Percentiles rank a stretch among this genome's conserved stretches.
These are phyloP conservation scores for Eimeria falciformis DNA, from an alignment of 169 alveolate genomes.

Conservation along the genomic window DNA sequence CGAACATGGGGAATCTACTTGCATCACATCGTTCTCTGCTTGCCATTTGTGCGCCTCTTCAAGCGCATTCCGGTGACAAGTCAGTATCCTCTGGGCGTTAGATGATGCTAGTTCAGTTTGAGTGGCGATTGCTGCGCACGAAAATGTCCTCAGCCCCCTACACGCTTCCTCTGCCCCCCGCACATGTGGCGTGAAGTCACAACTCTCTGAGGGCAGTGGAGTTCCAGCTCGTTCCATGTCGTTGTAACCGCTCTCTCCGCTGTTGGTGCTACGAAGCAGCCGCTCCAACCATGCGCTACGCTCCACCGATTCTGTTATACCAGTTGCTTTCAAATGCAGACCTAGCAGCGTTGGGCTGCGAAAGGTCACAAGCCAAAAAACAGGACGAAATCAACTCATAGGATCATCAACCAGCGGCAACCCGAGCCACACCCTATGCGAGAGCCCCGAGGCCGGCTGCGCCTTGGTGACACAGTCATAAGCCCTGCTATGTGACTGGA, in stretches of 20 bases:
- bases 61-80: constrained; percentile 23
- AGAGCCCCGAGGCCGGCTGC: too few species aligned
- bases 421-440: too few species aligned
- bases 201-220: neutral
- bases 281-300: constrained; percentile 50
- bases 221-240: neutral
- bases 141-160: constrained; percentile 49
- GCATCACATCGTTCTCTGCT: constrained; percentile 62
- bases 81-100: neutral
- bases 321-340: constrained; percentile 53
- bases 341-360: constrained; percentile 68
- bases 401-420: too few species aligned
- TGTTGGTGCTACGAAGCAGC: constrained; percentile 29
- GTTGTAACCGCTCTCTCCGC: neutral
- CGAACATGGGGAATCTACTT: constrained; percentile 63
- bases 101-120: neutral
- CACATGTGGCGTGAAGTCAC: constrained; percentile 7
- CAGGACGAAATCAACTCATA: neutral
- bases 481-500: too few species aligned
- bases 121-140: constrained; percentile 25
- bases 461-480: too few species aligned
- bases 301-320: constrained; percentile 47
- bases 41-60: constrained; percentile 42
- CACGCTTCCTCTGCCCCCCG: constrained; percentile 70
- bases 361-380: neutral